Base-by-base conservation (phyloP, 768 basidiomycete species). In the Mycena sanguinolenta region DNA sequence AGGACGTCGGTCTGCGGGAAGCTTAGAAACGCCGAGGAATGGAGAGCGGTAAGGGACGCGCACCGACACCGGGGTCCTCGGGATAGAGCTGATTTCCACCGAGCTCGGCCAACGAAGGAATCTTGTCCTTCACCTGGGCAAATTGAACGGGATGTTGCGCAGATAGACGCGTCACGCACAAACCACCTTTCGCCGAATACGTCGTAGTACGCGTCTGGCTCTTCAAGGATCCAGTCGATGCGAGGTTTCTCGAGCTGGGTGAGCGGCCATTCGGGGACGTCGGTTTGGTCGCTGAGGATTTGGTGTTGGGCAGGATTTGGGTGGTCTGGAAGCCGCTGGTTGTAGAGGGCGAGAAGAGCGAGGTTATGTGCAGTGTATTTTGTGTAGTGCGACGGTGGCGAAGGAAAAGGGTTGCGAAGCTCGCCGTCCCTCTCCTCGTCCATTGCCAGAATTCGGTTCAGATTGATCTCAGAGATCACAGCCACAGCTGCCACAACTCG, bases 101-200 rank as follows among this genome's bases (percentile, higher is more conserved):
- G 23, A 89, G 80, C 68, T 96, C 95, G 70, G 88, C 91, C n/a
- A 97, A 81, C 2, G 93, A 93, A 2, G 93, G 92, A 32, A 95
- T 90, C 19, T 84, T 90, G 76, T 96, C 95, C 76, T 95, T 93
- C 62, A 96, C 89, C 94, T 95, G 70, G 16, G 21, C 7, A 61
- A 27, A 58, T 59, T 73, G 63, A 60, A 61, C 63, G 70, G 74
- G 52, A 72, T 49, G 50, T 52, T 54, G 60, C 36, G 36, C 63
- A 58, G 32, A 72, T 57, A 74, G 38, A 59, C 63, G 49, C 4
- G 14, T 23, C 74, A 78, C 93, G 80, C 83, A 96, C 94, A 89
- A 92, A 92, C 93, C 94, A 97, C 75, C 87, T 86, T 78, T 96
- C 94, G n/a, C 94, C 95, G 80, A 92, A 97, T 19, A 91, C 92